Percentiles rank a stretch among this genome's conserved stretches.
Conservation (phyloP, 306 rosid genomes). For the Oemleria cerasiformis region DNA sequence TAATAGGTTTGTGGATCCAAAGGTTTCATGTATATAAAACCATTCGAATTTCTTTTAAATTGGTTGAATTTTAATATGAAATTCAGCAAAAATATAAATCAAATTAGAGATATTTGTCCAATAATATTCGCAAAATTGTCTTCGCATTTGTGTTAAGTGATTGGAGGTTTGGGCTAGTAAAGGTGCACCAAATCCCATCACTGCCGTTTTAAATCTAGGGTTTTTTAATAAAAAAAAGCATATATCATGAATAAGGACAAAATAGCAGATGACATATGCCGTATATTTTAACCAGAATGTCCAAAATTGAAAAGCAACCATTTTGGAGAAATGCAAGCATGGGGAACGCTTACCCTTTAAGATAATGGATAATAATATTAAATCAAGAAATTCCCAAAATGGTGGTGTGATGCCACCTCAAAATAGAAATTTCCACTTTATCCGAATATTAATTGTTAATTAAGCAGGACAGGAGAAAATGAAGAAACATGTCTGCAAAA, state of each 20-base stretch:
- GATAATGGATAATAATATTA: background rate
- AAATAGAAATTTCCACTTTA: background rate
- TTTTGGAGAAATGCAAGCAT: conserved; percentile 23
- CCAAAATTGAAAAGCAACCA: background rate
- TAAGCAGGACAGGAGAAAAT: background rate
- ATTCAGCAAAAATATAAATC: no score
- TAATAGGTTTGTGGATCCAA: no score
- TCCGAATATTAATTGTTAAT: conserved; percentile 5
- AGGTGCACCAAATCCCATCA: conserved; percentile 39
- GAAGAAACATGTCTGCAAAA: conserved; percentile 8
- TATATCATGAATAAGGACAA: conserved; percentile 60
- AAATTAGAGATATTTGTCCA: no score
- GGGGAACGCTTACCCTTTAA: conserved; percentile 24
- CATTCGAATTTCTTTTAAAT: no score
- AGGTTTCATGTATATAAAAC: no score
- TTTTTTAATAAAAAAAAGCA: no score
- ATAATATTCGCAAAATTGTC: no score
- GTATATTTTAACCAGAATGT: conserved; percentile 10
- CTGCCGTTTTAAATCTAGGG: background rate
- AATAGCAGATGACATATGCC: conserved; percentile 30
- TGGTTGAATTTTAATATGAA: no score
- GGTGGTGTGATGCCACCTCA: background rate
- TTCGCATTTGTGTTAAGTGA: background rate
- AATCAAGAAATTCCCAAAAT: background rate
- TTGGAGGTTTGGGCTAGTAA: conserved; percentile 19